Evolutionary conservation across 495 filamentous ascomycete genomes (phyloP).

Genomic region (Letharia lupina): DNA sequence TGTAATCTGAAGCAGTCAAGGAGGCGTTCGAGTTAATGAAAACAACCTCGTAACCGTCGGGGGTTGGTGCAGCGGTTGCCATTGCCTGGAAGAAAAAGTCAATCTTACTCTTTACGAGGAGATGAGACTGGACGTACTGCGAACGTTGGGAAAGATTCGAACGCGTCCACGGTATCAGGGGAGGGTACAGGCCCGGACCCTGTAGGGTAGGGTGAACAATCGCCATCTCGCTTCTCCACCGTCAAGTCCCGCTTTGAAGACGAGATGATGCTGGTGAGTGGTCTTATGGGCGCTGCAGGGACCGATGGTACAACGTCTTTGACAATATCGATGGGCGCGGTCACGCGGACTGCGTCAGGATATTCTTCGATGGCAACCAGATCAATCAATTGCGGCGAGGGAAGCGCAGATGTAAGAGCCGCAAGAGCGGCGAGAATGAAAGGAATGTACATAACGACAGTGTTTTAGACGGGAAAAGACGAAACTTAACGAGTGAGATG

Average conservation of each 20-base stretch:
- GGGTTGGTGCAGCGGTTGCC: constrained; percentile 28
- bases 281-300: neutral
- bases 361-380: neutral
- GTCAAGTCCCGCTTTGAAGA: neutral
- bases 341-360: neutral
- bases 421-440: neutral
- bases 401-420: neutral
- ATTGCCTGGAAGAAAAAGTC: neutral
- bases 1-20: constrained; percentile 33
- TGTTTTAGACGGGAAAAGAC: neutral
- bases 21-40: constrained; percentile 34
- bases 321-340: neutral
- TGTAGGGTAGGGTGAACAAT: neutral
- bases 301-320: neutral
- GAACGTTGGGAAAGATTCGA: neutral
- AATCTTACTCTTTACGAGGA: neutral
- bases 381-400: neutral
- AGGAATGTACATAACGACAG: neutral
- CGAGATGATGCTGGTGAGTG: neutral
- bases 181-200: neutral
- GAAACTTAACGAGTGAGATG: neutral
- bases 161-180: neutral
- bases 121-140: neutral
- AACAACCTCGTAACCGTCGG: constrained; percentile 33
- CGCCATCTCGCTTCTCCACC: constrained; percentile 2